Evolutionary conservation across 805 yeast species (phyloP), one percentile per base, ranked within the genome.

Genomic region (Danielia reshetovae): DNA sequence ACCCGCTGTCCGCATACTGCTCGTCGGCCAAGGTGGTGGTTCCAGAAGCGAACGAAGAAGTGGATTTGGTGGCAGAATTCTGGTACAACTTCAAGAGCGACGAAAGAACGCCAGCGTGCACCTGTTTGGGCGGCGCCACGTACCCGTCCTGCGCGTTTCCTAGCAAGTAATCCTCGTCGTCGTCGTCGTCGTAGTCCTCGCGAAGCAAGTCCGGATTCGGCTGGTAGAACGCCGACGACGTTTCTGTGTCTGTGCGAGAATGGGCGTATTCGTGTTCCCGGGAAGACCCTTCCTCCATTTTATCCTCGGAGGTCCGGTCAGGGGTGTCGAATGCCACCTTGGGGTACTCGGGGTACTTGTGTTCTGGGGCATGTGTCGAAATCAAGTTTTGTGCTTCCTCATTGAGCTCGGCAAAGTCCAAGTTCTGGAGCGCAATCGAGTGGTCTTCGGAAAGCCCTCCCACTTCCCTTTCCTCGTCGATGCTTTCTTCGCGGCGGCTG

Each of bases 101-200:
- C 0, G 95, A 85, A 18, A 88, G 68, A 12, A 88, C 90, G 57
- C 97, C 96, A 17, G 88, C 88, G 46, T 82, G 82, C 9, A 86
- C 89, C 34, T 73, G 74, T 27, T 70, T 65, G 5, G 82, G 77
- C 0, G 81, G 74, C 2, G 78, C 72, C 35, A 74, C 67, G 29
- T 74, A 77, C 12, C 60, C 72, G 15, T 50, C 59, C n/a, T n/a
- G n/a, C n/a, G n/a, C n/a, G n/a, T n/a, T n/a, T n/a, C n/a, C n/a
- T n/a, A n/a, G n/a, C n/a, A n/a, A n/a, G n/a, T n/a, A n/a, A 23
- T 48, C 55, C 13, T 48, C 57, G 13, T 52, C 59, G 16, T 46
- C 43, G 5, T 55, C 56, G 27, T 49, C 49, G 38, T 57, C 55
- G 23, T 55, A 50, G 19, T 57, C 63, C 11, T 62, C 65, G 21